These are phyloP conservation scores for Golubevia sp. DNA, from an alignment of 1,284 basidiomycete genomes.

Conservation along the genomic window DNA sequence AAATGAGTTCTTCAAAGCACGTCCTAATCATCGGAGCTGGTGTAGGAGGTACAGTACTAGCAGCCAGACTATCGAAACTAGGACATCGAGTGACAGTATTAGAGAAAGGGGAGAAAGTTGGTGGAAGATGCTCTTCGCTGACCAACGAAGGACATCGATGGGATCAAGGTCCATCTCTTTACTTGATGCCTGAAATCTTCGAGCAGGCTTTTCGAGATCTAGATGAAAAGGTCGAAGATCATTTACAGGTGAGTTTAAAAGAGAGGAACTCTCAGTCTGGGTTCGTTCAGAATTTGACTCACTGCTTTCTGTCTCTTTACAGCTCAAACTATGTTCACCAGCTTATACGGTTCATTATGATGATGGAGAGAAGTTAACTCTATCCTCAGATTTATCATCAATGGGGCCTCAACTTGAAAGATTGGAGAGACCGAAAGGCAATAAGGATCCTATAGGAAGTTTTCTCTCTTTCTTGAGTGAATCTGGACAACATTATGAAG, in stretches of 20 bases:
- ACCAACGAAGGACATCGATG: slow-evolving; percentile 38
- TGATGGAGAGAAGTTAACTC: slow-evolving; percentile 23
- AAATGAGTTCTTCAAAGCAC: slow-evolving; percentile 15
- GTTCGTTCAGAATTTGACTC: too few species aligned
- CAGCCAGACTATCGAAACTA: slow-evolving; percentile 32
- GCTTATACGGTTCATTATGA: slow-evolving; percentile 1
- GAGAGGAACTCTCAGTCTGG: too few species aligned
- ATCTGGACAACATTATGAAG: slow-evolving; percentile 50
- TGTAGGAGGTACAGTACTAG: slow-evolving; percentile 43
- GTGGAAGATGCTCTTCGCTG: slow-evolving; percentile 46
- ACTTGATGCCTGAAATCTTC: slow-evolving; percentile 54
- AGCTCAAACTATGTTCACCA: neutral
- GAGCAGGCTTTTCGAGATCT: slow-evolving; percentile 36
- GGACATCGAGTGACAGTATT: slow-evolving; percentile 43
- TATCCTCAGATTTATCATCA: slow-evolving; percentile 34
- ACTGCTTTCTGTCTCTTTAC: too few species aligned
- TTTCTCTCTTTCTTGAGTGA: slow-evolving; percentile 45
- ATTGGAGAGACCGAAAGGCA: slow-evolving; percentile 40
- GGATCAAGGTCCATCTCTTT: slow-evolving; percentile 46
- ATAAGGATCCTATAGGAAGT: slow-evolving; percentile 33
- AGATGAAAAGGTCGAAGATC: slow-evolving; percentile 34
- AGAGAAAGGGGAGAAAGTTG: slow-evolving; percentile 27
- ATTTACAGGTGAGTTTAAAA: slow-evolving; percentile 25
- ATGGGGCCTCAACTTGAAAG: slow-evolving; percentile 41
- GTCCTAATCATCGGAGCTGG: slow-evolving; percentile 51